A percentile compares a stretch with the other conserved stretches of the same genome.
Evolutionary conservation across 306 rosid species (phyloP).

Genomic region (Medicago arabica): DNA sequence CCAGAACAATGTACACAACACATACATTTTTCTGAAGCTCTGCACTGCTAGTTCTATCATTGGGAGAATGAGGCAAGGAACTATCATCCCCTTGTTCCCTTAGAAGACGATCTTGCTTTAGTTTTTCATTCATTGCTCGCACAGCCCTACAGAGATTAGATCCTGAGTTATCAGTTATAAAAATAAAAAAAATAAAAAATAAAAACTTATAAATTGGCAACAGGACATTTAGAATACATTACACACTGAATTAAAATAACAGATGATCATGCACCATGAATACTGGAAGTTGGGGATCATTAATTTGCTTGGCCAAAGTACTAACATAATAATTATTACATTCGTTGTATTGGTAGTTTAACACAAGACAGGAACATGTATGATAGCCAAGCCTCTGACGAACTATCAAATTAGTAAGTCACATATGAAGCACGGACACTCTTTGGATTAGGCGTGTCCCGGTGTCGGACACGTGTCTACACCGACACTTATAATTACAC

Average conservation of each 20-base stretch:
- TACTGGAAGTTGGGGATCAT: constrained; percentile 29
- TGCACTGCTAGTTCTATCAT: constrained; percentile 37
- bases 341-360: constrained; percentile 17
- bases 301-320: constrained; percentile 30
- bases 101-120: constrained; percentile 85
- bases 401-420: constrained; percentile 12
- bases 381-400: constrained; percentile 26
- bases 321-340: neutral
- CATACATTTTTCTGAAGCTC: constrained; percentile 56
- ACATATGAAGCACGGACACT: neutral
- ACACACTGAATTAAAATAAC: constrained; percentile 24
- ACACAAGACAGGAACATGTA: constrained; percentile 27
- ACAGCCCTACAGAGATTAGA: constrained; percentile 79
- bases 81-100: constrained; percentile 68
- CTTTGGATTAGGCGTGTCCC: no score
- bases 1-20: constrained; percentile 36
- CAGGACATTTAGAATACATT: constrained; percentile 13
- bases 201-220: constrained; percentile 25
- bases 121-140: constrained; percentile 90
- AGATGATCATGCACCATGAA: constrained; percentile 18
- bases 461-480: no score
- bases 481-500: no score
- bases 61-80: constrained; percentile 61
- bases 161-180: constrained; percentile 41
- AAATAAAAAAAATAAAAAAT: no score